Conservation (phyloP, 2,329 filamentous ascomycete species). For the Pestalotiopsis sp. region DNA sequence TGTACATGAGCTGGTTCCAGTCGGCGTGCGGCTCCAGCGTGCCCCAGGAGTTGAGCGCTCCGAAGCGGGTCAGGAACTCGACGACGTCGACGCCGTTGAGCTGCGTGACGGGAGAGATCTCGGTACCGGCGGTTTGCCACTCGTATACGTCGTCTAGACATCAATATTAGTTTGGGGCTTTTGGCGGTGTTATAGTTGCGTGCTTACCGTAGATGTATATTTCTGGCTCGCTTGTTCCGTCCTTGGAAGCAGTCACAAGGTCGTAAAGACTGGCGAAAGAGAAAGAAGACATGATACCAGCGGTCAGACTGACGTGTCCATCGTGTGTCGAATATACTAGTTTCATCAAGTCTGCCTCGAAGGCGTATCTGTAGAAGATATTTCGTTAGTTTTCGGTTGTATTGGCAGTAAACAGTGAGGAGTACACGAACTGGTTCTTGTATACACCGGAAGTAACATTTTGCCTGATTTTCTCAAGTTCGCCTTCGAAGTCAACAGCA, state of each 20-base stretch:
- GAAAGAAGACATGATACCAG: slow-evolving; percentile 32
- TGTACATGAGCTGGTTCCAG: slow-evolving; percentile 40
- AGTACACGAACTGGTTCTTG: slow-evolving; percentile 30
- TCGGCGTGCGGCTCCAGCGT: slow-evolving; percentile 42
- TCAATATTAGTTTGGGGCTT: too few species aligned
- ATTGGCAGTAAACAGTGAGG: background rate
- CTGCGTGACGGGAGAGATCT: slow-evolving; percentile 24
- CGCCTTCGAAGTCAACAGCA: slow-evolving; percentile 33
- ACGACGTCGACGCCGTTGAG: slow-evolving; percentile 34
- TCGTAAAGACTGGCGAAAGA: slow-evolving; percentile 32
- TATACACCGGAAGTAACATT: slow-evolving; percentile 35
- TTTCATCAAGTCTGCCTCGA: slow-evolving; percentile 36
- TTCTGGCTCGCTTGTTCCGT: slow-evolving; percentile 35
- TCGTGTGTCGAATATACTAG: slow-evolving; percentile 37
- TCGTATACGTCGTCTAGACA: slow-evolving; percentile 20
- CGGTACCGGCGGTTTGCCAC: slow-evolving; percentile 13
- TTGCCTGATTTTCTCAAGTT: slow-evolving; percentile 29
- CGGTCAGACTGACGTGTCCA: slow-evolving; percentile 32
- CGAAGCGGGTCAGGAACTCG: slow-evolving; percentile 32
- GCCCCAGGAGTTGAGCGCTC: slow-evolving; percentile 34
- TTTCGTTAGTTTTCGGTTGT: background rate
- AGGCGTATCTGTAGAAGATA: slow-evolving; percentile 23
- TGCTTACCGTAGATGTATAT: slow-evolving; percentile 30
- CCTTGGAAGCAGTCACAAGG: slow-evolving; percentile 32
- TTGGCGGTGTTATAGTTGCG: too few species aligned